Conservation (phyloP, 2,329 filamentous ascomycete species). For the Pseudogymnoascus verrucosus region DNA sequence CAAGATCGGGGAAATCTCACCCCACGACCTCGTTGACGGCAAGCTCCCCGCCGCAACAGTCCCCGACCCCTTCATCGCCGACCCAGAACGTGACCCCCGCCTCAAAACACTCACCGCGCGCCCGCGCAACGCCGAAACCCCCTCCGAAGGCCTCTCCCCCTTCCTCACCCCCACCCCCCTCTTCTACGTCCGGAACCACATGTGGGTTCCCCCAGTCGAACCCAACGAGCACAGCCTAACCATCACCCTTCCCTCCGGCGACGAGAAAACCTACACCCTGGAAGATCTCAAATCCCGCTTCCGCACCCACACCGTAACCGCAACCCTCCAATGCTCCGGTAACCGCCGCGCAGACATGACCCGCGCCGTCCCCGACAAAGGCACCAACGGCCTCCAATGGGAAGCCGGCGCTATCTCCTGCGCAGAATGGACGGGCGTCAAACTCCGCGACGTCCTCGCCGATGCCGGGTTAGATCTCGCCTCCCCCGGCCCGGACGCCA, state of each 20-base stretch:
- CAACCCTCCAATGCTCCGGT: slow-evolving; percentile 52
- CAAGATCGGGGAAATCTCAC: slow-evolving; percentile 53
- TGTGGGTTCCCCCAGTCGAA: slow-evolving; percentile 48
- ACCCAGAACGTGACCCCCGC: slow-evolving; percentile 43
- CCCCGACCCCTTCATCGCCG: slow-evolving; percentile 51
- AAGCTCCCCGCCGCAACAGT: slow-evolving; percentile 44
- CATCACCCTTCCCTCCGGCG: slow-evolving; percentile 49
- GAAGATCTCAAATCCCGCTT: slow-evolving; percentile 46
- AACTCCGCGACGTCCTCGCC: slow-evolving; percentile 45
- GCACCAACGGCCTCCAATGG: slow-evolving; percentile 53
- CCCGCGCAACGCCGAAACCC: slow-evolving; percentile 56
- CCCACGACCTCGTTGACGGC: slow-evolving; percentile 50
- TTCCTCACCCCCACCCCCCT: slow-evolving; percentile 49
- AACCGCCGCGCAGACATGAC: slow-evolving; percentile 54
- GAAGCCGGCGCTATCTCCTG: slow-evolving; percentile 51
- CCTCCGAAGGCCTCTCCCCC: slow-evolving; percentile 37
- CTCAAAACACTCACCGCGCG: slow-evolving; percentile 45
- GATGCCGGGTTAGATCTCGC: slow-evolving; percentile 42
- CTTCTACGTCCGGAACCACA: slow-evolving; percentile 55
- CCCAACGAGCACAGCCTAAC: slow-evolving; percentile 39
- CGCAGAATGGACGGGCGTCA: slow-evolving; percentile 50
- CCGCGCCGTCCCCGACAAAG: slow-evolving; percentile 29
- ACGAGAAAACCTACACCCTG: slow-evolving; percentile 44
- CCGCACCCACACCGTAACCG: slow-evolving; percentile 42
- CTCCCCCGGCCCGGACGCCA: slow-evolving; percentile 13